A percentile compares a stretch with the other conserved stretches of the same genome.
Evolutionary conservation across 345 rosid genomes (phyloP).

Genomic region (Linum tenue): DNA sequence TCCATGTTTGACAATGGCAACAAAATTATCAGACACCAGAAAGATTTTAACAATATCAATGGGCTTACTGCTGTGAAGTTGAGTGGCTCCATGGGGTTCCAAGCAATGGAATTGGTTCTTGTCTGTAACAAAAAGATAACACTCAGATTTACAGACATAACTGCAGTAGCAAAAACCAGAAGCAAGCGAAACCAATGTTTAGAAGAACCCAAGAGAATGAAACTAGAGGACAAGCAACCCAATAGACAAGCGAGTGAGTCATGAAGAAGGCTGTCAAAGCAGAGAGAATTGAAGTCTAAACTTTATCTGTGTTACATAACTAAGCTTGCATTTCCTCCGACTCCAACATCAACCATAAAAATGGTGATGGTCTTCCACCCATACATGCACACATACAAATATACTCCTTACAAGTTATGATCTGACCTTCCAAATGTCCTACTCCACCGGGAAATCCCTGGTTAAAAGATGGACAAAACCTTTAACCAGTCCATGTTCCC

Average conservation of each 20-base stretch:
- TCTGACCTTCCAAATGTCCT: too few relatives aligned
- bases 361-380: too few relatives aligned
- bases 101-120: slow-evolving; percentile 75
- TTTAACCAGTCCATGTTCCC: too few relatives aligned
- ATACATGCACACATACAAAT: too few relatives aligned
- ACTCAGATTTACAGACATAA: not conserved
- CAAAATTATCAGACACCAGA: not conserved
- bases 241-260: too few relatives aligned
- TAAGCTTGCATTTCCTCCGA: not conserved
- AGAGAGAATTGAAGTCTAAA: too few relatives aligned
- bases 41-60: not conserved
- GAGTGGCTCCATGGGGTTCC: slow-evolving; percentile 99
- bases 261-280: too few relatives aligned
- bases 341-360: not conserved
- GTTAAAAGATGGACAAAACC: too few relatives aligned
- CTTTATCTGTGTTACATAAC: not conserved
- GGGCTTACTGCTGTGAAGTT: slow-evolving; percentile 86
- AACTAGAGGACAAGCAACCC: too few relatives aligned
- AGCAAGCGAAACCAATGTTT: not conserved
- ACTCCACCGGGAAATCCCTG: too few relatives aligned
- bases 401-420: too few relatives aligned
- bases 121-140: slow-evolving; percentile 45
- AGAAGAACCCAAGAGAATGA: not conserved
- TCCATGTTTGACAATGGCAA: too few relatives aligned
- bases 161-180: not conserved